Evolutionary conservation across 257 asterid species (phyloP).

Genomic region (Nicotiana noctiflora): DNA sequence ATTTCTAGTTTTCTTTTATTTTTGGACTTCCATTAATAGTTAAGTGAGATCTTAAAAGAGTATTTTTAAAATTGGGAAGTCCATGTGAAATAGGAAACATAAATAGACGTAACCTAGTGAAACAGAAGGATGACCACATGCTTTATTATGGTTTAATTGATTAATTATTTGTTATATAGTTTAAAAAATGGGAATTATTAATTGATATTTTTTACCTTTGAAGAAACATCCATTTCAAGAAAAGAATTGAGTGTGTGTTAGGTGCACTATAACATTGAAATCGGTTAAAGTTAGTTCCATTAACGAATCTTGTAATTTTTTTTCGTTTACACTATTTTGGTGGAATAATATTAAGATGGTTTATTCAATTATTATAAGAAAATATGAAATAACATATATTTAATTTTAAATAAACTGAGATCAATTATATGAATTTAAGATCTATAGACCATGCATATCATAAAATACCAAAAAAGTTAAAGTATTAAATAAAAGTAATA

Average conservation of each 20-base stretch:
- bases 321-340: conserved; percentile 23
- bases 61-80: not conserved
- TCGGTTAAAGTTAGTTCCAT: conserved; percentile 10
- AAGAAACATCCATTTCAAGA: not conserved
- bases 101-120: not conserved
- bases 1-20: not conserved
- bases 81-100: not conserved
- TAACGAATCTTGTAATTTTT: conserved; percentile 14
- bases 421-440: not conserved
- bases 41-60: not conserved
- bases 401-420: not conserved
- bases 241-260: conserved; percentile 22
- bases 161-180: not conserved
- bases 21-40: not conserved
- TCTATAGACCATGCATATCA: too few species aligned
- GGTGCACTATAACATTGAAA: conserved; percentile 32
- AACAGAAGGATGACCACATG: not conserved
- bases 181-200: not conserved
- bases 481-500: too few species aligned
- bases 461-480: too few species aligned
- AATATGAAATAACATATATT: not conserved
- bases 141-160: not conserved
- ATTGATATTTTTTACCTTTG: not conserved
- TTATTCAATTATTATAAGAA: not conserved
- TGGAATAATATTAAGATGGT: conserved; percentile 8